Evolutionary conservation across 2,329 filamentous ascomycete species (phyloP).

Genomic region (Xylaria sp.): DNA sequence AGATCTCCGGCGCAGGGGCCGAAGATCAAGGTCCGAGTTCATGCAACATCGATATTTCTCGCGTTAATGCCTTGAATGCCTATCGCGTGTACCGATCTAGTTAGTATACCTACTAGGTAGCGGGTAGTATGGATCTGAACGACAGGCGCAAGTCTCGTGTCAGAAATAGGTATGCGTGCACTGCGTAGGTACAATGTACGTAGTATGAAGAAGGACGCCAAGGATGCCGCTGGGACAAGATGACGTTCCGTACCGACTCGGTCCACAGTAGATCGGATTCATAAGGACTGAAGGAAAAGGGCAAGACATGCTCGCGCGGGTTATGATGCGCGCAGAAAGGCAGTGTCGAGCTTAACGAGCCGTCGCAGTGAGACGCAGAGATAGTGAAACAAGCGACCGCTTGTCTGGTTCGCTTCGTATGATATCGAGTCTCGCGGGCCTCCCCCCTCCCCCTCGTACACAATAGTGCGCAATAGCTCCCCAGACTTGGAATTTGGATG

Average conservation of each 20-base stretch:
- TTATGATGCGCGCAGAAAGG: background rate
- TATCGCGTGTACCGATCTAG: background rate
- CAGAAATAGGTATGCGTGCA: background rate
- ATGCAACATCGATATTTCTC: constrained; percentile 16
- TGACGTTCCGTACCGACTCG: background rate
- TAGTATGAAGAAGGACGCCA: too few relatives aligned
- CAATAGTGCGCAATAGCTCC: background rate
- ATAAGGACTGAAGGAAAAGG: background rate
- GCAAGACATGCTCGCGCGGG: background rate
- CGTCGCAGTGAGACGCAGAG: constrained; percentile 5
- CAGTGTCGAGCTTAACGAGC: constrained; percentile 2
- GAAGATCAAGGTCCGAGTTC: constrained; percentile 17
- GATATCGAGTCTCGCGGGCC: constrained; percentile 2
- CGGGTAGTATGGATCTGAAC: too few relatives aligned
- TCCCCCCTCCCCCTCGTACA: too few relatives aligned
- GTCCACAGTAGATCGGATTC: too few relatives aligned
- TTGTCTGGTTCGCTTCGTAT: constrained; percentile 14
- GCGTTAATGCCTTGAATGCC: background rate
- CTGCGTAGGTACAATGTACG: too few relatives aligned
- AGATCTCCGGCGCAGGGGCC: constrained; percentile 22
- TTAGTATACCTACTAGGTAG: too few relatives aligned
- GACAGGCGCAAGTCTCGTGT: background rate
- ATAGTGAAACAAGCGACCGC: constrained; percentile 20
- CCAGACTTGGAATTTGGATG: background rate
- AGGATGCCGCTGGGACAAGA: too few relatives aligned